phyloP scores from a whole-genome alignment of 345 rosid genomes.

The Microcos paniculata region DNA sequence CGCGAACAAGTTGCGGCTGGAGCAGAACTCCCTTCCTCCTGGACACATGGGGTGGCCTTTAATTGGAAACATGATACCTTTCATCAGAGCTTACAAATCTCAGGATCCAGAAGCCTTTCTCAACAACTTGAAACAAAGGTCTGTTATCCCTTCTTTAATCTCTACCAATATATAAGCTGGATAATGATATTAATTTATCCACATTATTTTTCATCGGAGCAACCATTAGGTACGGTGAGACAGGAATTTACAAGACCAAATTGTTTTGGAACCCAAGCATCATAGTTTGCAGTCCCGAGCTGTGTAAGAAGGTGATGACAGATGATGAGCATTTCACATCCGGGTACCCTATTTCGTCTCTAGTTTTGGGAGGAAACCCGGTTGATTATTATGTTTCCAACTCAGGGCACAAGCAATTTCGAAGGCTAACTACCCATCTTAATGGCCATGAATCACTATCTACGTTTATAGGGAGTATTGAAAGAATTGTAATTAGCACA shows the following conservation, averaged over 20 bases:
- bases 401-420: neutral
- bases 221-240: neutral
- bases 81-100: too few relatives aligned
- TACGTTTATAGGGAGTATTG: neutral
- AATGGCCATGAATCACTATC: neutral
- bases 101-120: too few relatives aligned
- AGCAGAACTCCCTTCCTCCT: too few relatives aligned
- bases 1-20: too few relatives aligned
- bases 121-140: too few relatives aligned
- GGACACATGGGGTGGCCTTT: too few relatives aligned
- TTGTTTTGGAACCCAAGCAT: slow-evolving; percentile 24
- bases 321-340: slow-evolving; percentile 23
- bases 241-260: neutral
- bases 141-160: too few relatives aligned
- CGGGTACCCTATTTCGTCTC: neutral
- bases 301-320: slow-evolving; percentile 21
- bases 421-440: neutral
- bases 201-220: neutral
- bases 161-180: too few relatives aligned
- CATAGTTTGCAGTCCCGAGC: slow-evolving; percentile 23
- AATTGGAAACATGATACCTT: too few relatives aligned
- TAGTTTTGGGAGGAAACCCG: neutral
- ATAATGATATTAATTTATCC: too few relatives aligned
- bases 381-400: neutral
- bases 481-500: neutral